These are phyloP conservation scores for Capillidium heterosporum DNA, from an alignment of 371 early-diverging fungal genomes.

Conservation along the genomic window DNA sequence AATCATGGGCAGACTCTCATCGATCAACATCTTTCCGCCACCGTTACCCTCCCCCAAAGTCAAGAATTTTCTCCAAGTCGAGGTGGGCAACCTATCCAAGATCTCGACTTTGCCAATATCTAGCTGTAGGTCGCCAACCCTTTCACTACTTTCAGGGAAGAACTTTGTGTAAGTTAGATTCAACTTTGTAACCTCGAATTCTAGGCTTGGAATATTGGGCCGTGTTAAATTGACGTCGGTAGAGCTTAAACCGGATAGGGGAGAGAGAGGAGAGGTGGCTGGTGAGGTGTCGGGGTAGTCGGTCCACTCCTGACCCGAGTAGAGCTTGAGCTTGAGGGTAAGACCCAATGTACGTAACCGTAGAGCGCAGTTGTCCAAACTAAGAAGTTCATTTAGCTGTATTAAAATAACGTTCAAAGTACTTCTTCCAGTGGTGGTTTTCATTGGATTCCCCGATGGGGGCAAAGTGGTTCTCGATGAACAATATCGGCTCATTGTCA, in stretches of 20 bases:
- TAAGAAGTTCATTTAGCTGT: too few relatives aligned
- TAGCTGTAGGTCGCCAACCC: constrained; percentile 25
- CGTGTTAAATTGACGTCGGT: neutral
- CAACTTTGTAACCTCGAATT: neutral
- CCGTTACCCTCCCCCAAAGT: constrained; percentile 40
- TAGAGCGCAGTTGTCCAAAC: neutral
- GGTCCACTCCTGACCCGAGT: neutral
- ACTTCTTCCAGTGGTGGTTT: too few relatives aligned
- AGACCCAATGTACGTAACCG: neutral
- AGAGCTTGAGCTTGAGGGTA: neutral
- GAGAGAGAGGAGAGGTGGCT: neutral
- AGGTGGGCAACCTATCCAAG: constrained; percentile 55
- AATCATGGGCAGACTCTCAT: constrained; percentile 44
- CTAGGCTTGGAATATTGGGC: neutral
- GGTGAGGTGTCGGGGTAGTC: neutral
- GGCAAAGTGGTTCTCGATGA: too few relatives aligned
- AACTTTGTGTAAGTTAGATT: constrained; percentile 15
- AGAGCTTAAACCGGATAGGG: neutral
- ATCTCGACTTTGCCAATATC: constrained; percentile 47
- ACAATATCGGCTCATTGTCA: too few relatives aligned
- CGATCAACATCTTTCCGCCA: constrained; percentile 28
- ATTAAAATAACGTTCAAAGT: too few relatives aligned
- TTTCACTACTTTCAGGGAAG: constrained; percentile 21
- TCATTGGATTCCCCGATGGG: too few relatives aligned
- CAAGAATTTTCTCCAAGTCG: constrained; percentile 57